Evolutionary conservation across 2,329 filamentous ascomycete genomes (phyloP).

Genomic region (Xenosphaeropsis pyriputrescens): DNA sequence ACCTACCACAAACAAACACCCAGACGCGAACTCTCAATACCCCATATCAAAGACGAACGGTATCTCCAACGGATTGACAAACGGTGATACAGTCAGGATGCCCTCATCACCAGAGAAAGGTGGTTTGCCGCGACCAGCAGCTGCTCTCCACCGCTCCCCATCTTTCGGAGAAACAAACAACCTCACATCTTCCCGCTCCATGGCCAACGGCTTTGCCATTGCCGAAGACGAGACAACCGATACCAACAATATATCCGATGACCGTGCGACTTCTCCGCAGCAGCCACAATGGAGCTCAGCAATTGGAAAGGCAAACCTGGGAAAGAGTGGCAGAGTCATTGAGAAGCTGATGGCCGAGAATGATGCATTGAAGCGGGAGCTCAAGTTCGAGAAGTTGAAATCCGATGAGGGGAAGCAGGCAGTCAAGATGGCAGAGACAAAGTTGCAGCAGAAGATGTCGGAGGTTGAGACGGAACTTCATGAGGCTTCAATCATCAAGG

Average conservation of each 20-base stretch:
- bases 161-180: not conserved
- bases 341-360: slow-evolving; percentile 72
- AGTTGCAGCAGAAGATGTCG: slow-evolving; percentile 50
- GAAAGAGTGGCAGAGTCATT: slow-evolving; percentile 66
- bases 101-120: too few species aligned
- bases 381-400: slow-evolving; percentile 48
- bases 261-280: slow-evolving; percentile 1
- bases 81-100: too few species aligned
- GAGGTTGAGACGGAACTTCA: slow-evolving; percentile 58
- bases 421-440: slow-evolving; percentile 52
- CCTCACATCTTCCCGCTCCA: slow-evolving; percentile 6
- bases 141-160: too few species aligned
- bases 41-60: too few species aligned
- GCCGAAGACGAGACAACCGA: slow-evolving; percentile 5
- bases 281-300: slow-evolving; percentile 43
- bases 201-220: slow-evolving; percentile 7
- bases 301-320: slow-evolving; percentile 53
- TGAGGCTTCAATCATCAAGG: slow-evolving; percentile 57
- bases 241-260: not conserved
- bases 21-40: too few species aligned
- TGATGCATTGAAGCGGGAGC: slow-evolving; percentile 60
- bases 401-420: slow-evolving; percentile 59
- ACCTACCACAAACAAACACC: too few species aligned
- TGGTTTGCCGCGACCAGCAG: too few species aligned
- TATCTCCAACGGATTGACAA: too few species aligned